Evolutionary conservation across 495 filamentous ascomycete genomes (phyloP).

Genomic region (Podospora pseudopauciseta): DNA sequence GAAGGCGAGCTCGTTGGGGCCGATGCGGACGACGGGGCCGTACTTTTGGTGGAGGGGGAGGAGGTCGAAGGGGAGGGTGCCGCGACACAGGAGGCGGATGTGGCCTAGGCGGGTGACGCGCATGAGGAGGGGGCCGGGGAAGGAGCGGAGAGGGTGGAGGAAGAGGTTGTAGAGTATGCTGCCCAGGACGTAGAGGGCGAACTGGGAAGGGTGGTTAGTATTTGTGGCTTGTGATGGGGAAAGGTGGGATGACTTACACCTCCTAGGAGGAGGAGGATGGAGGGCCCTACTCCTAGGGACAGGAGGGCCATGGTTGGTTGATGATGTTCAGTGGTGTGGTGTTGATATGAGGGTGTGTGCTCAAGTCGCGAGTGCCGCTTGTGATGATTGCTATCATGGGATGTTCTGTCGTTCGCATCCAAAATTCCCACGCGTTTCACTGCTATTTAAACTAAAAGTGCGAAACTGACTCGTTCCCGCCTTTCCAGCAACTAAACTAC

Average conservation of each 20-base stretch:
- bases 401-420: no score
- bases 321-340: background rate
- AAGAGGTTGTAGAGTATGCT: slow-evolving; percentile 44
- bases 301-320: slow-evolving; percentile 7
- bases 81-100: slow-evolving; percentile 29
- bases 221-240: background rate
- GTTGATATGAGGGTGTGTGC: background rate
- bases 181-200: slow-evolving; percentile 14
- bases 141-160: slow-evolving; percentile 49
- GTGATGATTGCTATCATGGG: no score
- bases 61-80: slow-evolving; percentile 41
- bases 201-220: background rate
- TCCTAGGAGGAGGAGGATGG: background rate
- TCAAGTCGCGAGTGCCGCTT: no score
- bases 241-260: background rate
- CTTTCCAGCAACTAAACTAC: no score
- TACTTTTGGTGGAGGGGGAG: slow-evolving; percentile 48
- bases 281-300: background rate
- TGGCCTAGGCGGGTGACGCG: slow-evolving; percentile 37
- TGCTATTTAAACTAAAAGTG: background rate
- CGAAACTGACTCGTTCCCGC: background rate
- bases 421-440: no score
- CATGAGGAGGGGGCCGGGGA: slow-evolving; percentile 48
- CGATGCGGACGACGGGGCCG: slow-evolving; percentile 52
- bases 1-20: slow-evolving; percentile 52